A percentile compares a stretch with the other conserved stretches of the same genome.
These are phyloP conservation scores for Cyberlindnera lachancei DNA, from an alignment of 805 yeast genomes.

Conservation along the genomic window DNA sequence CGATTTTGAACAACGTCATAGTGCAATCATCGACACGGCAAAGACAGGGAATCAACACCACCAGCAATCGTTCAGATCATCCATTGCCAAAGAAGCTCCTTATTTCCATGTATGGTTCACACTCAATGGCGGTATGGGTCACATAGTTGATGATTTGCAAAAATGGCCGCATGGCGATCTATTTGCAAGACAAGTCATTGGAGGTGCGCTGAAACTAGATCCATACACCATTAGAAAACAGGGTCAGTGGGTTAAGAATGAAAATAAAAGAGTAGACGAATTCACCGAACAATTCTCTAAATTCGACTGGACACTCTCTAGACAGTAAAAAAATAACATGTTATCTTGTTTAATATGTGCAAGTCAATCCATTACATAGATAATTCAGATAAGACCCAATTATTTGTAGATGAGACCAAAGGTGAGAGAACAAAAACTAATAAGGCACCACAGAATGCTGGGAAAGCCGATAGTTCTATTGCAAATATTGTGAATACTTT, in stretches of 20 bases:
- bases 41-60: slow-evolving; percentile 17
- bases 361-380: too few species aligned
- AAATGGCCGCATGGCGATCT: slow-evolving; percentile 41
- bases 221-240: slow-evolving; percentile 27
- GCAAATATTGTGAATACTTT: slow-evolving; percentile 72
- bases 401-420: slow-evolving; percentile 23
- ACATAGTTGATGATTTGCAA: slow-evolving; percentile 34
- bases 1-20: slow-evolving; percentile 30
- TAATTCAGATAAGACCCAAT: not conserved
- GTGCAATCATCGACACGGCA: slow-evolving; percentile 32
- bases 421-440: slow-evolving; percentile 58
- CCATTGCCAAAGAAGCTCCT: slow-evolving; percentile 40
- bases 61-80: slow-evolving; percentile 22
- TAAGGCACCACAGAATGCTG: slow-evolving; percentile 76
- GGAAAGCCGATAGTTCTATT: slow-evolving; percentile 79
- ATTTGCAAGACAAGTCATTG: slow-evolving; percentile 38
- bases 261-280: slow-evolving; percentile 9
- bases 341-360: too few species aligned
- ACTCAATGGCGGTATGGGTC: slow-evolving; percentile 42
- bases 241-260: slow-evolving; percentile 19
- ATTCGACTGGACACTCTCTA: slow-evolving; percentile 19
- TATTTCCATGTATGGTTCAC: slow-evolving; percentile 45
- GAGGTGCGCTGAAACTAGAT: slow-evolving; percentile 36
- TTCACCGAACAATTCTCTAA: slow-evolving; percentile 9
- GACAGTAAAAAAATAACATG: too few species aligned